phyloP scores from a whole-genome alignment of 2,329 filamentous ascomycete species.

The Colletotrichum costaricense region DNA sequence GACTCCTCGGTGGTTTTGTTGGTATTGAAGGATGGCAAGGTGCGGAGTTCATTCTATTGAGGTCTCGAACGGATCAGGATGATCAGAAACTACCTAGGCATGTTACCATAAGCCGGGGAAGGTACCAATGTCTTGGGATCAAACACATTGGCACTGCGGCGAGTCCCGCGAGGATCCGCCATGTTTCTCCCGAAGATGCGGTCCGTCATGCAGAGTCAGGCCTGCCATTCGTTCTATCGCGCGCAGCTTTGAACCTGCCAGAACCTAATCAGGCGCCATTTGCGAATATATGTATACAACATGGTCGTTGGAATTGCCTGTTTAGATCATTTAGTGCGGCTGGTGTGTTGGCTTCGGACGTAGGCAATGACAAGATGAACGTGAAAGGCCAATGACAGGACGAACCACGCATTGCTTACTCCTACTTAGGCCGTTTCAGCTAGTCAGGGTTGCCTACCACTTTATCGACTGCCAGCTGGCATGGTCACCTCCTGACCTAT shows the following conservation, averaged over 20 bases:
- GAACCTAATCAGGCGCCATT: neutral
- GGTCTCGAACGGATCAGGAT: neutral
- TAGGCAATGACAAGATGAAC: neutral
- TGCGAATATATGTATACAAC: neutral
- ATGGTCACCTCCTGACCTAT: neutral
- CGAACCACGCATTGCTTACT: slow-evolving; percentile 17
- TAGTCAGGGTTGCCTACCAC: neutral
- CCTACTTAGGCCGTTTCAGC: slow-evolving; percentile 12
- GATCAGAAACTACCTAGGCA: neutral
- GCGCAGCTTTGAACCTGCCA: neutral
- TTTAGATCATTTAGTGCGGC: neutral
- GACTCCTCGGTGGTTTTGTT: neutral
- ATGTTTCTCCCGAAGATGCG: slow-evolving; percentile 4
- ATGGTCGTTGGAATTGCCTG: neutral
- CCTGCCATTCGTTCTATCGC: neutral
- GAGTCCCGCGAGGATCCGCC: neutral
- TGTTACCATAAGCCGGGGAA: slow-evolving; percentile 4
- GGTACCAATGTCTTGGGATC: neutral
- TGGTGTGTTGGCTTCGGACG: slow-evolving; percentile 13
- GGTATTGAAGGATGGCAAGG: neutral
- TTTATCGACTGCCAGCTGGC: neutral
- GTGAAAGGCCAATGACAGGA: slow-evolving; percentile 5
- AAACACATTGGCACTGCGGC: neutral
- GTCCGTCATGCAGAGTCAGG: slow-evolving; percentile 1
- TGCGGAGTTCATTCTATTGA: neutral